Evolutionary conservation across 116 monocot genomes (phyloP).

Genomic region (Posidonia oceanica): DNA sequence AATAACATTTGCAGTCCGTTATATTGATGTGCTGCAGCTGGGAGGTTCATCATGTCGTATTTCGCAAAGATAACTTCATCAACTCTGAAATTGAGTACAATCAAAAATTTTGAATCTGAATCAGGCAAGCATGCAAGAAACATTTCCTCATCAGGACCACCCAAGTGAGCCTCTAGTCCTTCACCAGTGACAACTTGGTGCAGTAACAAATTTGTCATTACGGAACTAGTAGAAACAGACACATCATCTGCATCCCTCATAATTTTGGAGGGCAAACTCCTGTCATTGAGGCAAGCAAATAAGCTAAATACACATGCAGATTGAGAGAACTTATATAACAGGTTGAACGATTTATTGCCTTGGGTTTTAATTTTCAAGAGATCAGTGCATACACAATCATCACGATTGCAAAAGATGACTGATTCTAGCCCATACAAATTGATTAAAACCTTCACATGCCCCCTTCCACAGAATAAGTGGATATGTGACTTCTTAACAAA

Average conservation of each 20-base stretch:
- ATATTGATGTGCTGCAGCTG: slow-evolving; percentile 16
- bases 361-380: slow-evolving; percentile 12
- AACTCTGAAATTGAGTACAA: slow-evolving; percentile 31
- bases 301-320: slow-evolving; percentile 14
- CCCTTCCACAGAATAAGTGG: slow-evolving; percentile 24
- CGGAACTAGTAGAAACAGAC: slow-evolving; percentile 11
- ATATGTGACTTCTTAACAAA: slow-evolving; percentile 32
- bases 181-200: neutral
- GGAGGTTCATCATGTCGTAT: slow-evolving; percentile 18
- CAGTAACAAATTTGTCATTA: neutral
- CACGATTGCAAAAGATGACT: slow-evolving; percentile 23
- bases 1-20: slow-evolving; percentile 21
- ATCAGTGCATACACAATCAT: slow-evolving; percentile 5
- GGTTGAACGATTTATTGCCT: slow-evolving; percentile 11
- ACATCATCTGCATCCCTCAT: neutral
- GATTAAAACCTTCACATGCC: slow-evolving; percentile 16
- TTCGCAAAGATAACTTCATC: slow-evolving; percentile 32
- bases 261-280: slow-evolving; percentile 6
- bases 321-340: slow-evolving; percentile 21
- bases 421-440: slow-evolving; percentile 38
- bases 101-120: slow-evolving; percentile 13
- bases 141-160: slow-evolving; percentile 7
- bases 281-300: slow-evolving; percentile 17
- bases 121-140: slow-evolving; percentile 2
- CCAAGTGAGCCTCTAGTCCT: slow-evolving; percentile 2